Percentiles rank a stretch among this genome's conserved stretches.
phyloP scores from a whole-genome alignment of 2,329 filamentous ascomycete genomes.

The Monilinia laxa region DNA sequence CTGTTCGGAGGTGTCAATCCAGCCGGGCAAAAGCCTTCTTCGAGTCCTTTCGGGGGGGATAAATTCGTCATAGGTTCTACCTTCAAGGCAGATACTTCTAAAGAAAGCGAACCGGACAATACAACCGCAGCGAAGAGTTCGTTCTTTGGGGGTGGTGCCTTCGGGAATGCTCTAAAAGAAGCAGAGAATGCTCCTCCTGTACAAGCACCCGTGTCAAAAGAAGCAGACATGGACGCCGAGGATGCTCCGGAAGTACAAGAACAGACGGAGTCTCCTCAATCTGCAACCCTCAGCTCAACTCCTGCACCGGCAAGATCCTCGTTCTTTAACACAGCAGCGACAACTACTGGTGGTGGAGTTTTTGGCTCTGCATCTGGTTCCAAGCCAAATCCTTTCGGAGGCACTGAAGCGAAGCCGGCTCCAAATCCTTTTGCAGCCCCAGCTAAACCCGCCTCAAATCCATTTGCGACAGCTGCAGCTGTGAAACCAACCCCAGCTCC shows the following conservation, averaged over 20 bases:
- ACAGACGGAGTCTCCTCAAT: slow-evolving; percentile 22
- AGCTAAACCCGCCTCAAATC: slow-evolving; percentile 23
- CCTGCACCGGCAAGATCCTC: slow-evolving; percentile 32
- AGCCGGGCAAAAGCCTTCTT: slow-evolving; percentile 35
- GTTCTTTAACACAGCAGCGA: slow-evolving; percentile 27
- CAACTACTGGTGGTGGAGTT: slow-evolving; percentile 25
- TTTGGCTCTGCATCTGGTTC: slow-evolving; percentile 29
- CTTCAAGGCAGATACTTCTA: slow-evolving; percentile 49
- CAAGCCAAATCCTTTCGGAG: slow-evolving; percentile 28
- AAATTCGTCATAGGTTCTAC: slow-evolving; percentile 39
- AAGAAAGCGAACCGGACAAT: slow-evolving; percentile 57
- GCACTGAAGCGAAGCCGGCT: slow-evolving; percentile 11
- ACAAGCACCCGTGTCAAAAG: slow-evolving; percentile 43
- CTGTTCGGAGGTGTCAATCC: slow-evolving; percentile 44
- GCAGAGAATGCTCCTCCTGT: slow-evolving; percentile 41
- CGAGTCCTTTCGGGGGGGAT: slow-evolving; percentile 26
- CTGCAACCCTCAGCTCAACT: slow-evolving; percentile 34
- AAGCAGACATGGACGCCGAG: slow-evolving; percentile 52
- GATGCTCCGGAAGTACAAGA: slow-evolving; percentile 28
- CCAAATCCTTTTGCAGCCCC: slow-evolving; percentile 13
- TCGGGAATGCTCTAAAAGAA: slow-evolving; percentile 58
- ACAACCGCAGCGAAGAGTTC: slow-evolving; percentile 46
- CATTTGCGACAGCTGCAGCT: slow-evolving; percentile 29
- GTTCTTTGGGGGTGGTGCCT: slow-evolving; percentile 59
- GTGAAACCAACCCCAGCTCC: slow-evolving; percentile 25